Evolutionary conservation across 306 rosid genomes (phyloP).

Genomic region (Adenanthera pavonina): DNA sequence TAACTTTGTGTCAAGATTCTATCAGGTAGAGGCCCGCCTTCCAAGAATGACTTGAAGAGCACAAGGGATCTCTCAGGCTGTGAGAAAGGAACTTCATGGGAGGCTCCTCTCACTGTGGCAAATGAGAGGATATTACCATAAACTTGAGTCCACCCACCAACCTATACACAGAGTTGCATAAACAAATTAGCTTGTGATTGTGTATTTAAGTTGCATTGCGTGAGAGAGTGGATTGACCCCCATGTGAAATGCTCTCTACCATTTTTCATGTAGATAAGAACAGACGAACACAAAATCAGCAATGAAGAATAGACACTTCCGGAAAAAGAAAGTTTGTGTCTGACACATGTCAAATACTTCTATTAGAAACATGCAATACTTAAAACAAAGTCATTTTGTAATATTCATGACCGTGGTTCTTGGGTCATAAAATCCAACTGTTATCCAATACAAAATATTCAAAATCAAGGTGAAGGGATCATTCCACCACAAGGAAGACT

Average conservation of each 20-base stretch:
- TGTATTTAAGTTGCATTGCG: not conserved
- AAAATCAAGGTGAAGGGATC: conserved; percentile 11
- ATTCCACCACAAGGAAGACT: conserved; percentile 15
- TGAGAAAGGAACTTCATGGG: conserved; percentile 97
- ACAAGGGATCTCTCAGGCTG: conserved; percentile 95
- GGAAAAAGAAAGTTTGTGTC: too few relatives aligned
- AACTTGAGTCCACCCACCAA: conserved; percentile 99
- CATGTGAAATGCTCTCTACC: conserved; percentile 4
- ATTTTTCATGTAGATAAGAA: conserved; percentile 25
- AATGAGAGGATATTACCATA: conserved; percentile 85
- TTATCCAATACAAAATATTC: conserved; percentile 11
- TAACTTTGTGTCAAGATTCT: conserved; percentile 52
- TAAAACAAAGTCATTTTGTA: too few relatives aligned
- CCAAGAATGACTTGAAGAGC: conserved; percentile 79
- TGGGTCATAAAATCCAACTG: conserved; percentile 10
- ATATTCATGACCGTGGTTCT: not conserved
- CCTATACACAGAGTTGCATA: conserved; percentile 55
- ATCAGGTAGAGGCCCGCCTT: conserved; percentile 78
- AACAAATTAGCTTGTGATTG: conserved; percentile 33
- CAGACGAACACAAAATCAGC: not conserved
- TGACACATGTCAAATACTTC: too few relatives aligned
- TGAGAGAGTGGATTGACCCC: not conserved
- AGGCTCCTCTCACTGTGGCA: conserved; percentile 96
- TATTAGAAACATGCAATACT: too few relatives aligned
- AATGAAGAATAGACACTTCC: not conserved